phyloP scores from a whole-genome alignment of 768 basidiomycete species.

The Kwoniella bestiolae region DNA sequence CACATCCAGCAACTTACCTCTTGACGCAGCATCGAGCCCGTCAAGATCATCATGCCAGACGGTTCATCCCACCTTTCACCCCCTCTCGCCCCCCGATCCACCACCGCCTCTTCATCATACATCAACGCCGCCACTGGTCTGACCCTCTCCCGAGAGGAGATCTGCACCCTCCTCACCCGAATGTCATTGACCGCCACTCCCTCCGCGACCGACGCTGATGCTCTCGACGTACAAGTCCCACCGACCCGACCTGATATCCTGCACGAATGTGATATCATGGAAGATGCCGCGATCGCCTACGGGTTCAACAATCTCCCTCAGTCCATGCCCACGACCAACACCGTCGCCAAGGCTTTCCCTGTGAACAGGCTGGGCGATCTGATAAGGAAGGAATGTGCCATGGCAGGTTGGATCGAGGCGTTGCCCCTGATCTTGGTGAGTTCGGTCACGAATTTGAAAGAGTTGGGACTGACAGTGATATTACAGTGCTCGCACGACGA shows the following conservation, averaged over 20 bases:
- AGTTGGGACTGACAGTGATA: background rate
- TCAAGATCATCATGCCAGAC: constrained; percentile 78
- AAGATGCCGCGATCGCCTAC: constrained; percentile 95
- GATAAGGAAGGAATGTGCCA: constrained; percentile 85
- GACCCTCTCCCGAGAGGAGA: constrained; percentile 67
- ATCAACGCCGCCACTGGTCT: constrained; percentile 96
- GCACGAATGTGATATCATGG: constrained; percentile 98
- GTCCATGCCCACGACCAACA: constrained; percentile 89
- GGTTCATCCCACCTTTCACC: constrained; percentile 78
- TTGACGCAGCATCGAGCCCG: constrained; percentile 80
- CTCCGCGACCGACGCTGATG: constrained; percentile 68
- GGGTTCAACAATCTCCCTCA: constrained; percentile 96
- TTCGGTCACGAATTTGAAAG: constrained; percentile 5
- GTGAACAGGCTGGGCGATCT: constrained; percentile 89
- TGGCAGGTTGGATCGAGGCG: constrained; percentile 95
- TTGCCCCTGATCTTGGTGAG: constrained; percentile 88
- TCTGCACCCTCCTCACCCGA: constrained; percentile 72
- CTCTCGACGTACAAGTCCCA: constrained; percentile 77
- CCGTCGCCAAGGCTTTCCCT: constrained; percentile 87
- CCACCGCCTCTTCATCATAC: constrained; percentile 80
- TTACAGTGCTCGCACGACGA: constrained; percentile 94
- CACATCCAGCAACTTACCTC: no score
- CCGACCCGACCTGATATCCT: constrained; percentile 97
- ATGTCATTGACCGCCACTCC: constrained; percentile 75
- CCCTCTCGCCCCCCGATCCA: constrained; percentile 72